A percentile compares a stretch with the other conserved stretches of the same genome.
phyloP scores from a whole-genome alignment of 768 basidiomycete genomes.

The Porphyrellus cyaneotinctus region DNA sequence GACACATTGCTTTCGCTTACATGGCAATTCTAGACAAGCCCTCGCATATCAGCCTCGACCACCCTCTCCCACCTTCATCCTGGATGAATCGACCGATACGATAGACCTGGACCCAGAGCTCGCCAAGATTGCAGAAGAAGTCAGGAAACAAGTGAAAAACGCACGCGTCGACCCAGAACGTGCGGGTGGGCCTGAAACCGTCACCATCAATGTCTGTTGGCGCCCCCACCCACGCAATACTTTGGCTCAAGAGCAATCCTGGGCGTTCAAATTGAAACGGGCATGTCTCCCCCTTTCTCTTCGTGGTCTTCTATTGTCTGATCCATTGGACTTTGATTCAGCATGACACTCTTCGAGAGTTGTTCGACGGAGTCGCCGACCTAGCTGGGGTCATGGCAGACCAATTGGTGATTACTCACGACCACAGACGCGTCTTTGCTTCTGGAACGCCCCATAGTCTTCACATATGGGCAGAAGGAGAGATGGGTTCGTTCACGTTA shows the following conservation, averaged over 20 bases:
- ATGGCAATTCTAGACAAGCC: constrained; percentile 38
- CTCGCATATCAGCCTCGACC: constrained; percentile 40
- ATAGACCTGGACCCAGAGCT: constrained; percentile 61
- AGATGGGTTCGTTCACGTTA: constrained; percentile 47
- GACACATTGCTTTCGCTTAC: constrained; percentile 1
- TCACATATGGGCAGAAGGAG: constrained; percentile 63
- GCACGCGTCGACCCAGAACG: constrained; percentile 22
- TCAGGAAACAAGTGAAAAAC: constrained; percentile 28
- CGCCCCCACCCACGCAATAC: constrained; percentile 56
- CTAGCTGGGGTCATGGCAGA: constrained; percentile 47
- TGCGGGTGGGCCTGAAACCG: constrained; percentile 33
- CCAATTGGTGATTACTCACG: constrained; percentile 57
- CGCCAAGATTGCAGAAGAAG: constrained; percentile 47
- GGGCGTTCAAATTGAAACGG: constrained; percentile 55
- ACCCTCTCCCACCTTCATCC: constrained; percentile 43
- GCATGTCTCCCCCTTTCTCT: constrained; percentile 35
- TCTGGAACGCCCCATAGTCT: constrained; percentile 66
- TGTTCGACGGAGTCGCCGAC: constrained; percentile 67
- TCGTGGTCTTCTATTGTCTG: not conserved
- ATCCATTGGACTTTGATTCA: constrained; percentile 27
- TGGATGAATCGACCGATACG: constrained; percentile 46
- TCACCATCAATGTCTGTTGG: constrained; percentile 61
- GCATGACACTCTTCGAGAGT: constrained; percentile 59
- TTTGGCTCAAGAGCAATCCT: constrained; percentile 36
- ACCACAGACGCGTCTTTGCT: constrained; percentile 61